Conservation (phyloP, 176 grass and related monocot genomes). For the Zea luxurians region DNA sequence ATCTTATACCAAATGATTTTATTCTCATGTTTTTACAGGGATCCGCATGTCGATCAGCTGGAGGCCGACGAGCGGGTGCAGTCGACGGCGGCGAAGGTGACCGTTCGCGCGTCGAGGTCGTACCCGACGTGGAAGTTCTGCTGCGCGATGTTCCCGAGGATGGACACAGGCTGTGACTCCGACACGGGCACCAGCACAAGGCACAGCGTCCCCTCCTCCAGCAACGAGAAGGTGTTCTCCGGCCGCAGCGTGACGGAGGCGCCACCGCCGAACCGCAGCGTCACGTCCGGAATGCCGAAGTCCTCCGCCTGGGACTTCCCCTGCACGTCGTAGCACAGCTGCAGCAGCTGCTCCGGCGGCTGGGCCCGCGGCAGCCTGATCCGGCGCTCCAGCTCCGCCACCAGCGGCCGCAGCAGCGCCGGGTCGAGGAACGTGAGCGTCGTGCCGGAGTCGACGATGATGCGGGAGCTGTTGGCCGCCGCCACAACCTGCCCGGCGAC, state of each 20-base stretch:
- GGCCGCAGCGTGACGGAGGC: constrained; percentile 37
- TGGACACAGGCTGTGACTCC: constrained; percentile 8
- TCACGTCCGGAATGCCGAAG: constrained; percentile 43
- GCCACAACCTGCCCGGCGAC: constrained; percentile 32
- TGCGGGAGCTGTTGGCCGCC: not conserved
- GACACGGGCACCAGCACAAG: constrained; percentile 26
- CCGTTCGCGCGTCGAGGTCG: constrained; percentile 49
- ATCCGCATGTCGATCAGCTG: not conserved
- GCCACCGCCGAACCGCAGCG: constrained; percentile 41
- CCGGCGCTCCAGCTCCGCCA: constrained; percentile 25
- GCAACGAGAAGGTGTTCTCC: constrained; percentile 36
- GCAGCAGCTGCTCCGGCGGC: constrained; percentile 34
- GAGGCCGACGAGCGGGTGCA: constrained; percentile 23
- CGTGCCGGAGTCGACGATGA: constrained; percentile 71
- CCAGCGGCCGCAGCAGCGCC: constrained; percentile 25
- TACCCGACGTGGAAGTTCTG: constrained; percentile 62
- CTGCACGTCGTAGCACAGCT: constrained; percentile 50
- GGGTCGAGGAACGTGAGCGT: constrained; percentile 47
- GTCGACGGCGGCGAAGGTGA: constrained; percentile 53
- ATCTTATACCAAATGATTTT: not conserved
- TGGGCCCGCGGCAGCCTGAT: constrained; percentile 29
- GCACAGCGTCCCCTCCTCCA: constrained; percentile 37
- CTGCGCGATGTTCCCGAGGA: constrained; percentile 65
- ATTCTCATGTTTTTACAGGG: not conserved
- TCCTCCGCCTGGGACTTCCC: not conserved